Evolutionary conservation across 495 filamentous ascomycete species (phyloP), one percentile per base, ranked within the genome.

Genomic region (Oidiodendron maius): DNA sequence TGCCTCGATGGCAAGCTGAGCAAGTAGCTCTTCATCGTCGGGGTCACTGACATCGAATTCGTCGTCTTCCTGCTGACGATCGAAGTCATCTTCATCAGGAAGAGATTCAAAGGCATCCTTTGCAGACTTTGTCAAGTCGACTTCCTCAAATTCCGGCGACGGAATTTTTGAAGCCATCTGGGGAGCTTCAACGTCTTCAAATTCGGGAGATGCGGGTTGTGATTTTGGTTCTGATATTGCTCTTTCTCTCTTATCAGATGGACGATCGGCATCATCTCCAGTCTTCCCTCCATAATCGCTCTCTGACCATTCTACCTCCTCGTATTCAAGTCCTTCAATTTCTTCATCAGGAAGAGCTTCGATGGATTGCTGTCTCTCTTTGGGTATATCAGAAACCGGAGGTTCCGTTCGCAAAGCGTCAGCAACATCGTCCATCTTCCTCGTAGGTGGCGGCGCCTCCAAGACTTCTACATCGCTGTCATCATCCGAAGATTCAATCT

Each of bases 11-110:
- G 88, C 89, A 52, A 98, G 79, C 52, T 91, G 88, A 20, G 75
- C 77, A 34, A 97, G 70, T 4, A 97, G 72, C 41, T 93, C 89
- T 63, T 89, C 89, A 51, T 97, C 91, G 67, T 96, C 91, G 0
- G 89, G 84, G 53, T 97, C 91, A 22, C 82, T 88, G 56, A 85
- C 87, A 5, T 82, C 59, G 30, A 52, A 57, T 38, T 58, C 53
- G 23, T 62, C 58, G 26, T 46, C 46, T 23, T 44, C 36, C 4
- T 22, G 34, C 20, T 55, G 40, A 22, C 21, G 39, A 40, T 51
- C 23, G 12, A 50, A 50, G 10, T 30, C 30, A 3, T 54, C 51
- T 10, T 55, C 48, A 26, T 37, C 47, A 1, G 21, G 40, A 2
- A 3, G 18, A 1, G 26, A 24, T 36, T 12, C n/a, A 22, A 22